These are phyloP conservation scores for Flaveria sonorensis DNA, from an alignment of 129 eudicot genomes.

Conservation along the genomic window DNA sequence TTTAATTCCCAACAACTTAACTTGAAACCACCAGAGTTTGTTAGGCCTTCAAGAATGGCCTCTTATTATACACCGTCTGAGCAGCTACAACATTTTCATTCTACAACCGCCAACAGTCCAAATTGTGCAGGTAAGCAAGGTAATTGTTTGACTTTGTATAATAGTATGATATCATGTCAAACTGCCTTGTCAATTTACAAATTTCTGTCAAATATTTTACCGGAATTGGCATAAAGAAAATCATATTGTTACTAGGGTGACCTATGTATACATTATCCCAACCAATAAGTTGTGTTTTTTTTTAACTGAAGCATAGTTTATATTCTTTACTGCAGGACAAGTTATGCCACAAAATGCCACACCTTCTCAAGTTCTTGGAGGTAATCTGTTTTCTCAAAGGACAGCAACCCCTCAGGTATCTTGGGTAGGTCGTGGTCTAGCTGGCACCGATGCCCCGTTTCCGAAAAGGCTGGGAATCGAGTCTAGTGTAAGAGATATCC, in stretches of 20 bases:
- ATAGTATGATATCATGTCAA: background rate
- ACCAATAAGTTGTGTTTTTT: background rate
- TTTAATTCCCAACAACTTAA: conserved; percentile 28
- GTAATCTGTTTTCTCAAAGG: conserved; percentile 33
- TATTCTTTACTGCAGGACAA: conserved; percentile 30
- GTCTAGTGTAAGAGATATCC: conserved; percentile 21
- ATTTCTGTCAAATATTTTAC: background rate
- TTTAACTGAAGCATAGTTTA: background rate
- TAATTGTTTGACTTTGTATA: conserved; percentile 13
- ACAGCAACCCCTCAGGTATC: conserved; percentile 30
- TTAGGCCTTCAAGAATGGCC: conserved; percentile 25
- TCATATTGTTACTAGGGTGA: background rate
- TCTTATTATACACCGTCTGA: conserved; percentile 26
- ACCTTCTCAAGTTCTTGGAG: conserved; percentile 28
- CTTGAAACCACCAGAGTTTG: conserved; percentile 33
- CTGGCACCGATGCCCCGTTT: conserved; percentile 37
- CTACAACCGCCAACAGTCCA: conserved; percentile 27
- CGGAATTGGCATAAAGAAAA: background rate
- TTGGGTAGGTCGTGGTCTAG: conserved; percentile 29
- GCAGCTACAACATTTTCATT: conserved; percentile 28
- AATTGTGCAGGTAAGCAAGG: conserved; percentile 41
- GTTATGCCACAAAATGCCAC: conserved; percentile 27
- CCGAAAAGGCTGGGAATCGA: conserved; percentile 65
- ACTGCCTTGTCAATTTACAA: background rate
- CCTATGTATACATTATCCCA: background rate